Conservation (phyloP, 2,329 filamentous ascomycete species). For the Fusarium secorum region DNA sequence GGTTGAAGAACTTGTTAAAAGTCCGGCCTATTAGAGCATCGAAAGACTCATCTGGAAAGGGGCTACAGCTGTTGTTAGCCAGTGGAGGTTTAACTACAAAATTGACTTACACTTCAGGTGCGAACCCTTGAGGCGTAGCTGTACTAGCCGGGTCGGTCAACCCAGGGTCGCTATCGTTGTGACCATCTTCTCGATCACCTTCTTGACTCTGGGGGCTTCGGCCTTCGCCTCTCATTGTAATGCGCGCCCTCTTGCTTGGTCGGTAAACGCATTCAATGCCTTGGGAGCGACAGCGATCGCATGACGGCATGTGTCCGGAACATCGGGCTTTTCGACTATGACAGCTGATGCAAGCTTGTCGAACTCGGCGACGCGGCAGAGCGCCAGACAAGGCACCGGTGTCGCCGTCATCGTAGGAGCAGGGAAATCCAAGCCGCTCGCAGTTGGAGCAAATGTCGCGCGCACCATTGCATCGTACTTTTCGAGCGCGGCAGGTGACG, state of each 20-base stretch:
- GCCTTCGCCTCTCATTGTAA: conserved; percentile 37
- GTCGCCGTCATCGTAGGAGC: conserved; percentile 62
- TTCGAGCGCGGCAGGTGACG: conserved; percentile 62
- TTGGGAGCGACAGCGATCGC: conserved; percentile 59
- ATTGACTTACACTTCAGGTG: conserved; percentile 47
- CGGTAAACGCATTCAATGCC: conserved; percentile 65
- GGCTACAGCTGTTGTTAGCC: conserved; percentile 41
- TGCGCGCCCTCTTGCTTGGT: conserved; percentile 53
- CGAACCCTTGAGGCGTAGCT: conserved; percentile 46
- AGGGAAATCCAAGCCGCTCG: conserved; percentile 64
- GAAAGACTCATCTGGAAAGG: conserved; percentile 52
- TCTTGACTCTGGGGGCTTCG: conserved; percentile 48
- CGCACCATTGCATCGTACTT: conserved; percentile 65
- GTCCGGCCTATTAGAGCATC: conserved; percentile 60
- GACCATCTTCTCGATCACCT: conserved; percentile 46
- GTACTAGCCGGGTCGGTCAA: conserved; percentile 47
- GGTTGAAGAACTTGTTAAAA: conserved; percentile 65
- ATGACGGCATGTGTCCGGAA: conserved; percentile 64
- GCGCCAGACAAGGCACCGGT: conserved; percentile 53
- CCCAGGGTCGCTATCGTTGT: conserved; percentile 47
- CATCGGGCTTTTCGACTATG: conserved; percentile 66
- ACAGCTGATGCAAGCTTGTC: conserved; percentile 65
- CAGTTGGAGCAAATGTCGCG: conserved; percentile 65
- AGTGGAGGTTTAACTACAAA: not conserved
- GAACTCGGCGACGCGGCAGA: conserved; percentile 62